Evolutionary conservation across 139 green algal species (phyloP), one percentile per base, ranked within the genome.

Genomic region (Asterochloris sp.): DNA sequence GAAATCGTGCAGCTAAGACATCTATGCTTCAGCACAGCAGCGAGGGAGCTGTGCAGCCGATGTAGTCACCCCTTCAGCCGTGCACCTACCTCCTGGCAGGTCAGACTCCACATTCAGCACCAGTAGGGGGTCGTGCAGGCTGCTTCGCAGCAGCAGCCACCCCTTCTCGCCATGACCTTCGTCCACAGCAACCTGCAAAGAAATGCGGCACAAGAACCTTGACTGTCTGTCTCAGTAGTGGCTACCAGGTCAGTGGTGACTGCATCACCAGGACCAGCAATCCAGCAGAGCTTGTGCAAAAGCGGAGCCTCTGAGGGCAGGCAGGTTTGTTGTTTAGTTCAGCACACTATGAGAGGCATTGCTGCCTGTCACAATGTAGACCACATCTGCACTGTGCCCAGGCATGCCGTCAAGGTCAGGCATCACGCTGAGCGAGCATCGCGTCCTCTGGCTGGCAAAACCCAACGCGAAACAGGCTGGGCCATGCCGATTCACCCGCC

Each of bases 61-160:
- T 76, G 19, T 62, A 63, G 13, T 15, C 38, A 64, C 74, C 26
- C 16, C 23, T 14, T 10, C 6, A n/a, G 15, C 4, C 11, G 16
- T 2, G 29, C 11, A 78, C 12, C 73, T 71, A 86, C 93, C 92
- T 54, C 90, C 93, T 10, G 78, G 13, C 26, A 91, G 47, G 76
- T 97, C 94, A 62, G 85, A 89, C 83, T 94, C 89, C 2, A 89
- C 86, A 74, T 92, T 92, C 21, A 90, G 78, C 62, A 95, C 91
- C 80, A 96, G 87, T 62, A 98, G 81, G 1, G 96, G 96, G 86
- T 98, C 96, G 73, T 98, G 96, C 73, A 98, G 89, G 66, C 83
- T 93, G 64, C 92, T 88, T 1, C 96, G 91, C 66, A 99, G 89
- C 78, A 99, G 89, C 61, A 94, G 62, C 96, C 96, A 98, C 2